These are phyloP conservation scores for Aspergillus tanneri DNA, from an alignment of 2,329 filamentous ascomycete genomes.

Conservation along the genomic window DNA sequence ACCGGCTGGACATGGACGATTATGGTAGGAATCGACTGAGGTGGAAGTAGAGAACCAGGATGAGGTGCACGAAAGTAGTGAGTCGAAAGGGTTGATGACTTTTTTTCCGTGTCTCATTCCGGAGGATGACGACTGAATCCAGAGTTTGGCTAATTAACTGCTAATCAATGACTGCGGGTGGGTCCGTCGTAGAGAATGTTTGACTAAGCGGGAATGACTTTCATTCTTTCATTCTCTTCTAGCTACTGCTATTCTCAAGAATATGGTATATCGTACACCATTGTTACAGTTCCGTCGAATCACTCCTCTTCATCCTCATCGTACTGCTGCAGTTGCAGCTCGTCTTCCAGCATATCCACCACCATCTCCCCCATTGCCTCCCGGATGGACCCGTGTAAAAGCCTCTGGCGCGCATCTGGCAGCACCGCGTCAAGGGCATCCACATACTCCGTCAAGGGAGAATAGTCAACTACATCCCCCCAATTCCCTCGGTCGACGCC, in stretches of 20 bases:
- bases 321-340: constrained; percentile 34
- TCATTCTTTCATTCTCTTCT: background rate
- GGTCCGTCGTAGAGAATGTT: constrained; percentile 9
- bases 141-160: too few relatives aligned
- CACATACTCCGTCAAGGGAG: constrained; percentile 38
- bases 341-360: constrained; percentile 37
- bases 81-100: background rate
- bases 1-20: background rate
- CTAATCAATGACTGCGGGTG: constrained; percentile 7
- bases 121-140: too few relatives aligned
- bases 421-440: constrained; percentile 30
- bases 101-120: background rate
- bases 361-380: constrained; percentile 37
- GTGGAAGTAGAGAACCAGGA: too few relatives aligned
- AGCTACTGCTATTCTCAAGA: background rate
- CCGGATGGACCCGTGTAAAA: constrained; percentile 34
- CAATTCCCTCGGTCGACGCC: constrained; percentile 46
- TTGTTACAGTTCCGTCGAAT: background rate
- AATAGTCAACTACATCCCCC: constrained; percentile 37
- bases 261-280: background rate
- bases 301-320: constrained; percentile 20
- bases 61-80: too few relatives aligned
- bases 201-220: constrained; percentile 15
- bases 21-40: background rate
- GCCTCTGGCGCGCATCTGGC: constrained; percentile 25